Evolutionary conservation across 1,284 basidiomycete species (phyloP).

Genomic region (Thelephora terrestris): DNA sequence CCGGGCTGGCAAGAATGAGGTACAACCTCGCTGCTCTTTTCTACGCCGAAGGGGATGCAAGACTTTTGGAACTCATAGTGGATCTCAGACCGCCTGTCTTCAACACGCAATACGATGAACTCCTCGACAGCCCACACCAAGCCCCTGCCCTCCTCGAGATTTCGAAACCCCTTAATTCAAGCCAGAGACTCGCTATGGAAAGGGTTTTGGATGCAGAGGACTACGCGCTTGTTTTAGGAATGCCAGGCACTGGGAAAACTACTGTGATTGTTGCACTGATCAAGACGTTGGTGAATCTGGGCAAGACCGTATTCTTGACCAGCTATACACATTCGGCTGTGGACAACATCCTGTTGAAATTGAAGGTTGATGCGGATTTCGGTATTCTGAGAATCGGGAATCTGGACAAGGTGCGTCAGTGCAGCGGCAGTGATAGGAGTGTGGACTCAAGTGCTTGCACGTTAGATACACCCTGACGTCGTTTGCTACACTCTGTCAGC

Average conservation of each 20-base stretch:
- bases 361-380: constrained; percentile 54
- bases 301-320: constrained; percentile 83
- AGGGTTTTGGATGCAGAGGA: constrained; percentile 76
- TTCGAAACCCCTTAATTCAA: constrained; percentile 47
- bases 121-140: constrained; percentile 11
- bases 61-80: constrained; percentile 67
- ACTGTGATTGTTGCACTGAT: constrained; percentile 91
- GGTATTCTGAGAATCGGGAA: constrained; percentile 83
- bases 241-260: constrained; percentile 99
- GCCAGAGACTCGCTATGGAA: constrained; percentile 66
- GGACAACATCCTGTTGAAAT: constrained; percentile 86
- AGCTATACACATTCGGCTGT: constrained; percentile 98
- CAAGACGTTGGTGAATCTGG: constrained; percentile 63
- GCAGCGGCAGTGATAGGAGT: not conserved
- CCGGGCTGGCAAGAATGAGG: constrained; percentile 81
- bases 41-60: constrained; percentile 61
- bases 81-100: constrained; percentile 70
- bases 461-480: constrained; percentile 71
- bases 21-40: constrained; percentile 89
- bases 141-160: constrained; percentile 1
- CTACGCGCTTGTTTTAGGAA: constrained; percentile 89
- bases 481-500: constrained; percentile 60
- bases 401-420: constrained; percentile 69
- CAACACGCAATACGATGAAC: constrained; percentile 17
- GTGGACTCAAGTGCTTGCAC: not conserved